Evolutionary conservation across 345 rosid genomes (phyloP).

Genomic region (Durio zibethinus): DNA sequence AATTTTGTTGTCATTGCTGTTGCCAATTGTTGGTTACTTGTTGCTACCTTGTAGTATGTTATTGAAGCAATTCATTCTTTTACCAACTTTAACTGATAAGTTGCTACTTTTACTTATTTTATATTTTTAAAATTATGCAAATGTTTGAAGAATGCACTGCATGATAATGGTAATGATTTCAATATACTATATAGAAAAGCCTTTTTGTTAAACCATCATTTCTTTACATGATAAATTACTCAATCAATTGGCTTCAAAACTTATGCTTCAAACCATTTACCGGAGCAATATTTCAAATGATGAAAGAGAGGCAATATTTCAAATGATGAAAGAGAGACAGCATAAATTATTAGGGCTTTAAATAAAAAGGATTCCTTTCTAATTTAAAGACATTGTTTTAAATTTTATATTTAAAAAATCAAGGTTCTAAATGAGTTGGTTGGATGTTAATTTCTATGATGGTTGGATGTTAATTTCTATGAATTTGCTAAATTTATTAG

Average conservation of each 20-base stretch:
- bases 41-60: conserved; percentile 60
- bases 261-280: not conserved
- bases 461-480: too few relatives aligned
- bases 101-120: not conserved
- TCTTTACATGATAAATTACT: too few relatives aligned
- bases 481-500: too few relatives aligned
- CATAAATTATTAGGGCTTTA: not conserved
- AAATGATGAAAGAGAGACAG: too few relatives aligned
- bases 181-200: not conserved
- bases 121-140: not conserved
- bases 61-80: conserved; percentile 58
- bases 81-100: conserved; percentile 68
- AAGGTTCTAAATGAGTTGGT: too few relatives aligned
- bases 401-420: too few relatives aligned
- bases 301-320: too few relatives aligned
- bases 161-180: not conserved
- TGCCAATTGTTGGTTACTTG: conserved; percentile 63
- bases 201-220: too few relatives aligned
- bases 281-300: not conserved
- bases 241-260: not conserved
- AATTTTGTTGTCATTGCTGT: conserved; percentile 77
- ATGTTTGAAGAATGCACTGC: not conserved
- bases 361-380: too few relatives aligned
- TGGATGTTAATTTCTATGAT: too few relatives aligned
- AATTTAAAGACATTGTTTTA: too few relatives aligned